Evolutionary conservation across 2,329 filamentous ascomycete genomes (phyloP).

Genomic region (Ophiosphaerella herpotricha): DNA sequence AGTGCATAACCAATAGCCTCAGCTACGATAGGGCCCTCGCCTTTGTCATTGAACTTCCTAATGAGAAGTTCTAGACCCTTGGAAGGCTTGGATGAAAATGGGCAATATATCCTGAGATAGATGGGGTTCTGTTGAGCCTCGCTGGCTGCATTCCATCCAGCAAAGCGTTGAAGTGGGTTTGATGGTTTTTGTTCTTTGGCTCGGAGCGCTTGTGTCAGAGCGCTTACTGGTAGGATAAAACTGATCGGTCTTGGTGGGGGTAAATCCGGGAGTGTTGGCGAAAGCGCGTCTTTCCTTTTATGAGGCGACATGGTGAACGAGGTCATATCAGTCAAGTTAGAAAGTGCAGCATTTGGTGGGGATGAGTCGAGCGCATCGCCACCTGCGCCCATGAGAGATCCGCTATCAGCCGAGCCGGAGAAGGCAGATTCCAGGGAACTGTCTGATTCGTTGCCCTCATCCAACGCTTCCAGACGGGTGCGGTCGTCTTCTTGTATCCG

Average conservation of each 20-base stretch:
- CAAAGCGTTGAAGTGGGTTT: slow-evolving; percentile 77
- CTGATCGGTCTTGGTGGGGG: slow-evolving; percentile 76
- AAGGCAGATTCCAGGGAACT: slow-evolving; percentile 48
- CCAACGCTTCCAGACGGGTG: slow-evolving; percentile 45
- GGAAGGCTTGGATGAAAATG: slow-evolving; percentile 67
- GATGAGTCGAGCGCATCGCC: slow-evolving; percentile 63
- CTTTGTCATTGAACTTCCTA: slow-evolving; percentile 69
- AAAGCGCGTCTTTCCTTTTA: slow-evolving; percentile 56
- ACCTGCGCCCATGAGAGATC: slow-evolving; percentile 70
- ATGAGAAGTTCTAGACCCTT: slow-evolving; percentile 75
- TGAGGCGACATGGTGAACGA: slow-evolving; percentile 62
- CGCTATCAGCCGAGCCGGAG: slow-evolving; percentile 60
- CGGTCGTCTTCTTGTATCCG: slow-evolving; percentile 57
- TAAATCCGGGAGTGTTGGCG: slow-evolving; percentile 64
- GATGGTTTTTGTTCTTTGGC: slow-evolving; percentile 71
- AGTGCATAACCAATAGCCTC: slow-evolving; percentile 82
- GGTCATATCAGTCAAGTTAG: slow-evolving; percentile 50
- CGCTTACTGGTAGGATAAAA: slow-evolving; percentile 69
- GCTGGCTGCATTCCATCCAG: slow-evolving; percentile 75
- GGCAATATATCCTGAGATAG: slow-evolving; percentile 75
- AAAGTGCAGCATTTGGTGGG: slow-evolving; percentile 48
- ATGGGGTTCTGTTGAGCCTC: slow-evolving; percentile 70
- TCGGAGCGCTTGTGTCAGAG: slow-evolving; percentile 73
- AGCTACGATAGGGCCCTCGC: slow-evolving; percentile 71
- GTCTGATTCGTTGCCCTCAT: slow-evolving; percentile 47